Evolutionary conservation across 176 grass and related monocot genomes (phyloP).

Genomic region (Raddia distichophylla): DNA sequence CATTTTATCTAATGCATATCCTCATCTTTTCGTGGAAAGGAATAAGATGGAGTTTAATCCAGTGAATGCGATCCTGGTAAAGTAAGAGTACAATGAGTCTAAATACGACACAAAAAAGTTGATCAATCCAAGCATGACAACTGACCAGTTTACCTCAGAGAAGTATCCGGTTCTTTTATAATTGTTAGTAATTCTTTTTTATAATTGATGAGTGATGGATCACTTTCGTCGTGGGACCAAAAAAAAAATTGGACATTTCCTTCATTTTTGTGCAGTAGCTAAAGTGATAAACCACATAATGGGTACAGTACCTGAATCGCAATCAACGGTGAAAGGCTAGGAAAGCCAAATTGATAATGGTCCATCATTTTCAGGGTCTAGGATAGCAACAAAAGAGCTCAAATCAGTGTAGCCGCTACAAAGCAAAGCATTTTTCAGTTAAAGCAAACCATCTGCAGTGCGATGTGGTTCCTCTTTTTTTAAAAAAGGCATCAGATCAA

Average conservation of each 20-base stretch:
- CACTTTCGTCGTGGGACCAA: no score
- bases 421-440: not conserved
- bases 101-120: not conserved
- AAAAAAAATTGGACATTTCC: no score
- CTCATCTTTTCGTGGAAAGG: not conserved
- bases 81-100: not conserved
- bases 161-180: no score
- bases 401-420: not conserved
- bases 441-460: not conserved
- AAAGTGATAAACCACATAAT: not conserved
- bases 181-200: no score
- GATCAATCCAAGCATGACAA: no score
- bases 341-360: not conserved
- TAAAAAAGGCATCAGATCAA: not conserved
- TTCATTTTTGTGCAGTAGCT: not conserved
- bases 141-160: no score
- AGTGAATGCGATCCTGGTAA: not conserved
- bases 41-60: not conserved
- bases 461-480: conserved; percentile 19
- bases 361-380: conserved; percentile 11
- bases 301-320: not conserved
- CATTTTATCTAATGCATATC: no score
- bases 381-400: conserved; percentile 5
- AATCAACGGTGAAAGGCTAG: not conserved
- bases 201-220: no score